These are phyloP conservation scores for Termitomyces sp. DNA, from an alignment of 768 basidiomycete genomes.

Conservation along the genomic window DNA sequence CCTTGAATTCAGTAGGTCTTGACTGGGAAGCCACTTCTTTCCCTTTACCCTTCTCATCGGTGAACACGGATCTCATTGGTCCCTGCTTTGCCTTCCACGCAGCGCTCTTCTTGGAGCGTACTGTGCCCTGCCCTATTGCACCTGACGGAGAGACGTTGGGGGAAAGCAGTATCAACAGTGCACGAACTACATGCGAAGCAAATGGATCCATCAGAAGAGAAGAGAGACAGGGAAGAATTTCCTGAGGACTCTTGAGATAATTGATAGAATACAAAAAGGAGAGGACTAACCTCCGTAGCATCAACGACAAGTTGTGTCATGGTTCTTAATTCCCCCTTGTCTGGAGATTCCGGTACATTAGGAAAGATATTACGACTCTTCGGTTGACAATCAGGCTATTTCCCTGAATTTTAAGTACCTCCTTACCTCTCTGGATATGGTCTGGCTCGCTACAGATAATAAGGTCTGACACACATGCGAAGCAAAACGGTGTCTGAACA, in stretches of 20 bases:
- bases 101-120: slow-evolving; percentile 83
- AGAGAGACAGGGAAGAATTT: slow-evolving; percentile 59
- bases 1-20: slow-evolving; percentile 43
- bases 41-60: slow-evolving; percentile 33
- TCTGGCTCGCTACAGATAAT: slow-evolving; percentile 58
- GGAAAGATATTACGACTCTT: slow-evolving; percentile 55
- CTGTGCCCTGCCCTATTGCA: slow-evolving; percentile 26
- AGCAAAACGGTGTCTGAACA: slow-evolving; percentile 81
- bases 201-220: slow-evolving; percentile 78
- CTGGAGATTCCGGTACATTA: slow-evolving; percentile 35
- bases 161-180: slow-evolving; percentile 71
- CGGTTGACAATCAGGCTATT: neutral
- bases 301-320: slow-evolving; percentile 60
- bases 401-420: neutral
- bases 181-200: slow-evolving; percentile 85
- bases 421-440: slow-evolving; percentile 62
- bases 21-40: slow-evolving; percentile 18
- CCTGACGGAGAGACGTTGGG: slow-evolving; percentile 45
- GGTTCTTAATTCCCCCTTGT: slow-evolving; percentile 61
- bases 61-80: slow-evolving; percentile 74
- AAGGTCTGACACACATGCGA: slow-evolving; percentile 95
- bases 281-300: slow-evolving; percentile 49
- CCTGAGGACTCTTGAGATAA: slow-evolving; percentile 34
- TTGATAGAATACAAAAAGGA: neutral
- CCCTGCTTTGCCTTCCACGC: slow-evolving; percentile 81